These are phyloP conservation scores for Astrocystis sublimbata DNA, from an alignment of 495 filamentous ascomycete species.

Conservation along the genomic window DNA sequence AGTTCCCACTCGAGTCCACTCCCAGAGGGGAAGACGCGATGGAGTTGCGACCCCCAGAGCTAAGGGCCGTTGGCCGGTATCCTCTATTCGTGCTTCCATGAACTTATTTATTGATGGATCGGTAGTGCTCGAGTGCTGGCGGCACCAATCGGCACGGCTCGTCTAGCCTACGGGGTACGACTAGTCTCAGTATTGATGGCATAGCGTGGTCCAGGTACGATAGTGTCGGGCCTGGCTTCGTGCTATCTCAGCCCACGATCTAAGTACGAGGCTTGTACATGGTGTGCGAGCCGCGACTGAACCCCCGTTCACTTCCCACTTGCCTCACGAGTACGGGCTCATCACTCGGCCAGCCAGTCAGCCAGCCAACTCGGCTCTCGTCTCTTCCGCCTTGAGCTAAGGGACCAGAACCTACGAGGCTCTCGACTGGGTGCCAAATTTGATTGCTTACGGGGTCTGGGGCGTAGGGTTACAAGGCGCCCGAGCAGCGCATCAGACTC, in stretches of 20 bases:
- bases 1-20: background rate
- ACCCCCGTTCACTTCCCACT: background rate
- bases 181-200: background rate
- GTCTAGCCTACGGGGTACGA: background rate
- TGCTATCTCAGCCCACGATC: background rate
- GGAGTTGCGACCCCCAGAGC: background rate
- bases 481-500: background rate
- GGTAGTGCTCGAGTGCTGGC: background rate
- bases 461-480: background rate
- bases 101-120: background rate
- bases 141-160: slow-evolving; percentile 7
- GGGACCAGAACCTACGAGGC: background rate
- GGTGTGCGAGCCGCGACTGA: too few species aligned
- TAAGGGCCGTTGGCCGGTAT: background rate
- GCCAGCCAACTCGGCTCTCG: background rate
- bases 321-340: background rate
- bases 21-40: background rate
- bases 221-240: background rate
- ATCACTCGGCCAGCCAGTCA: background rate
- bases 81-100: background rate
- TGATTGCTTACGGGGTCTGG: background rate
- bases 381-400: background rate
- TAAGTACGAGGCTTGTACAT: too few species aligned
- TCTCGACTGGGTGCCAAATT: background rate
- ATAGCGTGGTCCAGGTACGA: too few species aligned